Base-by-base conservation (phyloP, 2,329 filamentous ascomycete genomes). In the Beauveria sp. region DNA sequence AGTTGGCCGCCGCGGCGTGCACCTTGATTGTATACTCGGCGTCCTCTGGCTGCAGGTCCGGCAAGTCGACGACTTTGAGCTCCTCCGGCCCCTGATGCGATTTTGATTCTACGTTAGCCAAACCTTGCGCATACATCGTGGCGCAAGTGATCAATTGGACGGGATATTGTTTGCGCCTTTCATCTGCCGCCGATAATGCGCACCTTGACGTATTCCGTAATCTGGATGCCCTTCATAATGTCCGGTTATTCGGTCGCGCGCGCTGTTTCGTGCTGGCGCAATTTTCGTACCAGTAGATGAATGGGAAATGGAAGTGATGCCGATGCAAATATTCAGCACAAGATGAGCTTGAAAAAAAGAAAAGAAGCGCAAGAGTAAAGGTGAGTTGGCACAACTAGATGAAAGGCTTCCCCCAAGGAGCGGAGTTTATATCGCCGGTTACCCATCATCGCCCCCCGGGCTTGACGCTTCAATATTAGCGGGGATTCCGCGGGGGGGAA, bases 1-100 rank as follows among this genome's bases (percentile, higher is more conserved):
- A 98, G 78, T 98, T 98, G 69, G 91, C 90, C 22, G 91, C 93
- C 0, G 89, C 84, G 52, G 93, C 91, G 75, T 91, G 90, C 69
- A 98, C 89, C 70, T 87, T 84, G 72, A 98, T 89, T 65, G 96
- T 81, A 73, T 97, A 98, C 77, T 96, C 86, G 70, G 89, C 79
- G 38, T 85, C 75, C 9, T 81, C 79, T 1, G 92, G 90, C 1
- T 78, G 77, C 1, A 91, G 93, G 59, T 92, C 90, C 20, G 91
- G 86, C 16, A 96, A 82, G 24, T 85, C 81, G 20, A 85, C 82
- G 66, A 96, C 88, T 64, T 79, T 82, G 73, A 98, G 90, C 70
- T 95, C 90, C 64, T 86, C 79, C 2, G 93, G 91, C 40, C 86
- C 87, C 89, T 95, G 64, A 28, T 28, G 30, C 26, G 3, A 38